Evolutionary conservation across 2,329 filamentous ascomycete genomes (phyloP), one percentile per base, ranked within the genome.

Genomic region (Pseudocercospora macadamiae): DNA sequence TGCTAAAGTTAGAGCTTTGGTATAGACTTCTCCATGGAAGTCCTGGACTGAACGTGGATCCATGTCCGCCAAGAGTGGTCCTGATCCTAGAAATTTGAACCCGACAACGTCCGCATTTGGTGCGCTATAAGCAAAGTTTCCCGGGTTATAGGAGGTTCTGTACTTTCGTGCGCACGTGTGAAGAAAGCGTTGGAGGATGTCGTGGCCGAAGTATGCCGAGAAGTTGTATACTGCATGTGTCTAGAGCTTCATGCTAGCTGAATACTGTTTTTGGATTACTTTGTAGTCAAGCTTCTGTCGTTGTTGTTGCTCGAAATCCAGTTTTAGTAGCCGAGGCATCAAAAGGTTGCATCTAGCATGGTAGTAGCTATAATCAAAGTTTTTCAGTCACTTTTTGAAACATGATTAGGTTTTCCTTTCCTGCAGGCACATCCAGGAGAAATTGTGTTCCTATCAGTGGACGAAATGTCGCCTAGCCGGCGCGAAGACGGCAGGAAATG

Each of bases 1-100:
- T 49, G 47, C 47, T 49, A 30, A 49, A 30, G 47, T 34, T 30
- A 34, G 47, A 49, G 47, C 25, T 34, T 21, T 32, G 47, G 9
- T 34, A 30, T 23, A 30, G 16, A 34, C 25, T 49, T 34, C 28
- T 30, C 21, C 47, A 30, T 30, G 47, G 47, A 14, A 19, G 12
- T 34, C 47, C 47, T 34, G 28, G 47, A 49, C 14, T 10, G 32
- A n/a, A 30, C 47, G 47, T 7, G 16, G 8, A 34, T 21, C 47
- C 47, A 30, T 32, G 25, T 19, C 23, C 47, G 47, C 47, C 47
- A 34, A 49, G 25, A 34, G 14, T 32, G 25, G 28, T 19, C 47
- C 47, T 16, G 26, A 30, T 23, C 42, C 42, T 21, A 47, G 42
- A 25, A 7, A 25, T 26, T 47, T 8, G 21, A 26, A 45, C 12